Evolutionary conservation across 345 rosid genomes (phyloP).

Genomic region (Melastoma malabathricum): DNA sequence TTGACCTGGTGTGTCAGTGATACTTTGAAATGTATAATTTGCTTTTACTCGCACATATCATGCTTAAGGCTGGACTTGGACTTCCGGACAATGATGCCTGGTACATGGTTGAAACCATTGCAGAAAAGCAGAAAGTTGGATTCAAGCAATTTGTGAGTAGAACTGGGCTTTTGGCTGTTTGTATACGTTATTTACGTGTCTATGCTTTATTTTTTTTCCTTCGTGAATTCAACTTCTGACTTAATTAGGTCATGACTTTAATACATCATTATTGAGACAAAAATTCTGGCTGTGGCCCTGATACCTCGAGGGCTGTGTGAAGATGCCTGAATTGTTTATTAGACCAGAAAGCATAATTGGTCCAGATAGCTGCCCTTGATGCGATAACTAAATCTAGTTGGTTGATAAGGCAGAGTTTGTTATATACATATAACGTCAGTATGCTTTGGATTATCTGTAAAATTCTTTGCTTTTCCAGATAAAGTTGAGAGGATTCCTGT

Average conservation of each 20-base stretch:
- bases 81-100: slow-evolving; percentile 85
- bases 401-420: no score
- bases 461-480: slow-evolving; percentile 35
- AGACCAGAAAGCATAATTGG: no score
- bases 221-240: neutral
- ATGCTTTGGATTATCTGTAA: neutral
- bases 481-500: slow-evolving; percentile 84
- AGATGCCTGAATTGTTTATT: no score
- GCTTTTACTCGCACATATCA: neutral
- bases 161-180: neutral
- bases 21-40: no score
- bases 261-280: no score
- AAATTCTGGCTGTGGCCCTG: no score
- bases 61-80: slow-evolving; percentile 80
- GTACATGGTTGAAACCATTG: slow-evolving; percentile 85
- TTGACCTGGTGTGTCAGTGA: no score
- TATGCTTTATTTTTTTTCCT: neutral
- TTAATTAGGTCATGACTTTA: no score
- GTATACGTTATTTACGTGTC: neutral
- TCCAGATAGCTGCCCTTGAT: no score
- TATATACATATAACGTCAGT: neutral
- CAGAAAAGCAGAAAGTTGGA: slow-evolving; percentile 82
- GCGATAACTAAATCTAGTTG: no score
- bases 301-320: no score
- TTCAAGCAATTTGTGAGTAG: slow-evolving; percentile 67